Percentiles rank a stretch among this genome's conserved stretches.
Conservation (phyloP, 1,284 basidiomycete species). For the Schizophyllum amplum region DNA sequence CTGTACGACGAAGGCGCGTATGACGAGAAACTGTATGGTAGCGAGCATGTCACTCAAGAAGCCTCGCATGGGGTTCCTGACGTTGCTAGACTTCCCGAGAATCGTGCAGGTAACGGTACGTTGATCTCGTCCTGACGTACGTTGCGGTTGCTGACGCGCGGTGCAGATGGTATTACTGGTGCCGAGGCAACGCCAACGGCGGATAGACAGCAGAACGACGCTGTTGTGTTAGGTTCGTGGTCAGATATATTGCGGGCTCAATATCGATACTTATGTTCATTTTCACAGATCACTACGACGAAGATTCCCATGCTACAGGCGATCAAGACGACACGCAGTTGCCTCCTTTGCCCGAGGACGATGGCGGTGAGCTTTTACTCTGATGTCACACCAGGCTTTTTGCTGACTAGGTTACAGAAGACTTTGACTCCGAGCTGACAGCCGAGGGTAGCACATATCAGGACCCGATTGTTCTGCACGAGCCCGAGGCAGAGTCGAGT, state of each 20-base stretch:
- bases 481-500: conserved; percentile 1
- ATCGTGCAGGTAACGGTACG: neutral
- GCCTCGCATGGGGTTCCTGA: neutral
- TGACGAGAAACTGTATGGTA: neutral
- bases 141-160: neutral
- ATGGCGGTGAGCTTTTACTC: neutral
- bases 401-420: neutral
- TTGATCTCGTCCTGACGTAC: neutral
- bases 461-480: conserved; percentile 1
- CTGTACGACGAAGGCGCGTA: neutral
- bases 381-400: neutral
- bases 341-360: neutral
- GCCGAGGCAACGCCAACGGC: neutral
- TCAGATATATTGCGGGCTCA: too few species aligned
- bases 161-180: neutral
- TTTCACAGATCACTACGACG: neutral
- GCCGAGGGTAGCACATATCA: conserved; percentile 3
- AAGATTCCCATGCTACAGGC: neutral
- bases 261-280: too few species aligned
- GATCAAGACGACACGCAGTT: neutral
- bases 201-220: neutral
- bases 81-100: neutral
- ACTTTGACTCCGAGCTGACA: conserved; percentile 3
- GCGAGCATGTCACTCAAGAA: neutral
- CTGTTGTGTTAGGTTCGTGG: neutral